Evolutionary conservation across 2,329 filamentous ascomycete genomes (phyloP).

Genomic region (Salinomyces thailandicus): DNA sequence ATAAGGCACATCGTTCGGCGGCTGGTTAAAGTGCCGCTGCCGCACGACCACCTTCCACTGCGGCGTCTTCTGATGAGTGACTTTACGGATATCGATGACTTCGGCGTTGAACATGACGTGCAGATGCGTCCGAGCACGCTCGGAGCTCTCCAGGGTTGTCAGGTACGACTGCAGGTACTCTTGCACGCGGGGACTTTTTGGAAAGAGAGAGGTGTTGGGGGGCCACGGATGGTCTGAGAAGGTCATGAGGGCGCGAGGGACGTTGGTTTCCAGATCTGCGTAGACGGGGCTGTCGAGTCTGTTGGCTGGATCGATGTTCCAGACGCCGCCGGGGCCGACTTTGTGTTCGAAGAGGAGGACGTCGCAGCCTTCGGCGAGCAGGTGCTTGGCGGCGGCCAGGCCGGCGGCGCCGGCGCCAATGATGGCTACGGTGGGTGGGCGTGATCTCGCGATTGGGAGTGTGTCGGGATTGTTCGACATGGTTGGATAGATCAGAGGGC

Average conservation of each 20-base stretch:
- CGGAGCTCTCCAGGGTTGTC: neutral
- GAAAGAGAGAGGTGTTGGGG: conserved; percentile 2
- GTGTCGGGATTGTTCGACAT: too few species aligned
- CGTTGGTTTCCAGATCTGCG: conserved; percentile 8
- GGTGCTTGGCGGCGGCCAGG: conserved; percentile 8
- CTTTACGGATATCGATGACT: neutral
- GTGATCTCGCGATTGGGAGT: too few species aligned
- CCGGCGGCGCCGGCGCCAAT: conserved; percentile 10
- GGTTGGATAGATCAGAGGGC: too few species aligned
- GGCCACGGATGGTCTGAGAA: conserved; percentile 8
- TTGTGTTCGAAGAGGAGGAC: conserved; percentile 9
- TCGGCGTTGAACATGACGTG: neutral
- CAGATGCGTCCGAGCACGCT: neutral
- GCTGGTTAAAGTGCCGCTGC: neutral
- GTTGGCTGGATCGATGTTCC: conserved; percentile 3
- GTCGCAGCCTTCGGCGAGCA: conserved; percentile 7
- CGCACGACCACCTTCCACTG: neutral
- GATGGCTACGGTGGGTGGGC: conserved; percentile 1
- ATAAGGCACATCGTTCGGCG: too few species aligned
- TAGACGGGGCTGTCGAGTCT: conserved; percentile 7
- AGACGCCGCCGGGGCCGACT: conserved; percentile 6
- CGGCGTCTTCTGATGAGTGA: neutral
- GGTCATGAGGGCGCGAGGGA: conserved; percentile 11
- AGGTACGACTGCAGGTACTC: conserved; percentile 6
- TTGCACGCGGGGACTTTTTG: conserved; percentile 3